Base-by-base conservation (phyloP, 192 early-diverging fungal genomes). In the Mortierella antarctica region DNA sequence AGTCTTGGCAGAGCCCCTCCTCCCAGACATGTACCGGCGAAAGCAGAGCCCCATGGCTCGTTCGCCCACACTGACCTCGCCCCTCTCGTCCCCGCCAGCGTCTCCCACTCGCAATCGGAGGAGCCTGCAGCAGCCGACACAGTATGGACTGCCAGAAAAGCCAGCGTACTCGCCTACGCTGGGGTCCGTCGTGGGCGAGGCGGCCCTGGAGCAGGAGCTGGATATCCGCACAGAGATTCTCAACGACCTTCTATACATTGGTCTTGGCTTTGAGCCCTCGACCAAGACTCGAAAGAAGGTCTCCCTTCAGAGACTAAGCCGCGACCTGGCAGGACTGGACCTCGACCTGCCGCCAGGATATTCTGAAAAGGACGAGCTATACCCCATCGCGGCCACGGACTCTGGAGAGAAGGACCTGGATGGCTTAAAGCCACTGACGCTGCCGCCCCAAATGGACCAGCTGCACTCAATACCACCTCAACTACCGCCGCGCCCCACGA, bases 261-360 rank as follows among this genome's bases (percentile, higher is more conserved):
- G 77, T 3, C 77, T 80, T 54, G 77, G 77, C 10, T 80, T 80
- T 49, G 77, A 80, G 20, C 77, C 77, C 21, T 80, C 77, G 7
- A 67, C 57, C 47, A 67, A 57, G 23, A 72, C n/a, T 31, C 68
- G 75, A 1, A 79, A 64, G 41, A 52, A 61, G 5, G 64, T 62
- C 7, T 52, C 63, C 14, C 66, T 66, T 11, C 63, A 65, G 12
- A 18, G 39, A 31, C 47, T 66, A 12, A 62, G 57, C 49, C 55
- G 67, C 17, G 68, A 67, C 39, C 65, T 74, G 7, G 58, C 57
- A 21, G 73, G 59, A 31, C 57, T 70, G 7, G 44, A 67, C 13
- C 17, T 71, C 20, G 75, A 79, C 31, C 14, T 79, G 8, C 74
- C 74, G 2, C 74, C 74, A 21, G 23, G 52, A 5, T 79, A 71